phyloP scores from a whole-genome alignment of 2,329 filamentous ascomycete genomes.

The Ophiostoma ips region DNA sequence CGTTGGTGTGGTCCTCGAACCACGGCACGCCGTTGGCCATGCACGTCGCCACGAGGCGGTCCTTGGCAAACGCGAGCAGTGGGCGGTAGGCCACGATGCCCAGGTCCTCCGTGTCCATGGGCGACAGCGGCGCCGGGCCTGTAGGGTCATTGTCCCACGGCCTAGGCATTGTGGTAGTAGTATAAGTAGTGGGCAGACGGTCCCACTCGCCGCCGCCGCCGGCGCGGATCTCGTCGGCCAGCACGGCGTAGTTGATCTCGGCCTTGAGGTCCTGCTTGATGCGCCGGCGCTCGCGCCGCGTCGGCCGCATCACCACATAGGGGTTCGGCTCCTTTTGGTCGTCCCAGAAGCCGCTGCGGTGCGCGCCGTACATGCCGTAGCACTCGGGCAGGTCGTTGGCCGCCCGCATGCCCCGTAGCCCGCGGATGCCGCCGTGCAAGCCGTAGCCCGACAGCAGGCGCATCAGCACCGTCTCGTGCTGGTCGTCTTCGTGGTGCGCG shows the following conservation, averaged over 20 bases:
- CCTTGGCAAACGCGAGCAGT: conserved; percentile 56
- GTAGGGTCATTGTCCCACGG: neutral
- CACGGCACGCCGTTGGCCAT: conserved; percentile 51
- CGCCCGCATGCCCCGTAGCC: conserved; percentile 54
- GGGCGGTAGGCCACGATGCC: conserved; percentile 57
- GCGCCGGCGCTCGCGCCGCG: conserved; percentile 12
- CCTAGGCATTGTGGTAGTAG: too few species aligned
- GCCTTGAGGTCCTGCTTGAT: conserved; percentile 12
- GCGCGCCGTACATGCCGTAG: conserved; percentile 55
- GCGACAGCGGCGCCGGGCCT: conserved; percentile 8
- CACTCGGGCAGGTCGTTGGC: conserved; percentile 71
- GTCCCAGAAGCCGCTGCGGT: conserved; percentile 47
- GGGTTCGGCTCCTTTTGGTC: conserved; percentile 26
- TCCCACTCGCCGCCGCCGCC: conserved; percentile 1
- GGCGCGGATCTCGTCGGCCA: conserved; percentile 10
- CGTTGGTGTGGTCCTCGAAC: conserved; percentile 79
- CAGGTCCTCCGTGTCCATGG: conserved; percentile 39
- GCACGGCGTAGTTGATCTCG: conserved; percentile 16
- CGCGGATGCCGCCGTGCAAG: conserved; percentile 51
- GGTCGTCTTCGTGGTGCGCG: conserved; percentile 82
- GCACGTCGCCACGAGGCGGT: conserved; percentile 62
- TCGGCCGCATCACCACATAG: conserved; percentile 24
- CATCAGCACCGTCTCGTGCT: conserved; percentile 80
- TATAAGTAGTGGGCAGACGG: too few species aligned
- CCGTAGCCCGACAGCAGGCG: conserved; percentile 54